These are phyloP conservation scores for Backusella liffmaniae DNA, from an alignment of 192 early-diverging fungal species.

Conservation along the genomic window DNA sequence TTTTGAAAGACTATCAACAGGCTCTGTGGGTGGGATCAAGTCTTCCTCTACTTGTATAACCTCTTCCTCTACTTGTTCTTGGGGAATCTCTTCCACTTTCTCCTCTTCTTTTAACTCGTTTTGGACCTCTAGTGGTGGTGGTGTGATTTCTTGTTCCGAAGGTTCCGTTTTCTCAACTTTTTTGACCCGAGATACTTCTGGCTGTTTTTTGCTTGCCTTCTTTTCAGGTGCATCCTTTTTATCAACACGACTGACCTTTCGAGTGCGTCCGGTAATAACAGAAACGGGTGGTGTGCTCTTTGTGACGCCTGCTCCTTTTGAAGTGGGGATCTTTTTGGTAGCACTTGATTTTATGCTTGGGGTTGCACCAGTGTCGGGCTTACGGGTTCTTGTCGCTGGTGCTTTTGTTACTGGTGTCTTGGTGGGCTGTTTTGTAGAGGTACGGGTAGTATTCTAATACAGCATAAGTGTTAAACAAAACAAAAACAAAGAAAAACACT, in stretches of 20 bases:
- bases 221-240: neutral
- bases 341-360: neutral
- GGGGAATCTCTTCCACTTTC: neutral
- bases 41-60: neutral
- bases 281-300: conserved; percentile 20
- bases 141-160: neutral
- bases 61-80: neutral
- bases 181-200: neutral
- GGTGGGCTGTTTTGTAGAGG: neutral
- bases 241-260: conserved; percentile 6
- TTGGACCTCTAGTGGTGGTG: neutral
- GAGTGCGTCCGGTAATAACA: conserved; percentile 14
- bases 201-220: neutral
- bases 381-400: neutral
- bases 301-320: conserved; percentile 1
- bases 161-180: neutral
- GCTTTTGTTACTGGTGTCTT: neutral
- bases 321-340: neutral
- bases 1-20: neutral
- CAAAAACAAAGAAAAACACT: neutral
- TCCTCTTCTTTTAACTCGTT: neutral
- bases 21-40: too few relatives aligned
- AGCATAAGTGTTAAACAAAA: too few relatives aligned
- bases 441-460: neutral
- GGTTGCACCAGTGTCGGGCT: neutral